Conservation (phyloP, 257 asterid species). For the Apocynum venetum region DNA sequence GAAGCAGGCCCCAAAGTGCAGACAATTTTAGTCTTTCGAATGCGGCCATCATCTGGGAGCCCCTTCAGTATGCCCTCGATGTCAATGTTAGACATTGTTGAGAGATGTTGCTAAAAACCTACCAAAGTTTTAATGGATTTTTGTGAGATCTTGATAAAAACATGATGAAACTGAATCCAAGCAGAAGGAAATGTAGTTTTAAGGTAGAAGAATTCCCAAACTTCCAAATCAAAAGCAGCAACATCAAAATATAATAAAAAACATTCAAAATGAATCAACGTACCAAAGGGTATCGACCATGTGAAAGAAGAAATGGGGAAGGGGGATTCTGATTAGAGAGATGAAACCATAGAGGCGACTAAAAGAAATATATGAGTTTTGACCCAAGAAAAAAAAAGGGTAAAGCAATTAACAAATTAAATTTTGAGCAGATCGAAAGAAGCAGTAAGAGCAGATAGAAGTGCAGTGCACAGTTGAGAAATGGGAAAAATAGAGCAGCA, state of each 20-base stretch:
- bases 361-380: background rate
- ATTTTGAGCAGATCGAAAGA: background rate
- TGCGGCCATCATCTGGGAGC: slow-evolving; percentile 39
- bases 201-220: background rate
- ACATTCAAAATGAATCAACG: background rate
- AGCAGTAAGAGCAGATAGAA: background rate
- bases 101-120: background rate
- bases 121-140: background rate
- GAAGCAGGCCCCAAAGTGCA: slow-evolving; percentile 90
- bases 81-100: slow-evolving; percentile 56
- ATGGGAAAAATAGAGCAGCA: background rate
- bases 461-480: background rate
- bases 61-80: slow-evolving; percentile 60
- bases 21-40: slow-evolving; percentile 81
- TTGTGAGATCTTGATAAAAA: background rate
- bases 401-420: background rate
- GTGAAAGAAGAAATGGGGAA: no score
- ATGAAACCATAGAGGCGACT: background rate
- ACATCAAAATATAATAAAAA: background rate
- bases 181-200: slow-evolving; percentile 5
- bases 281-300: background rate
- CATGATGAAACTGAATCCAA: slow-evolving; percentile 3
- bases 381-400: background rate
- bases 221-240: background rate
- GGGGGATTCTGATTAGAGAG: no score